Evolutionary conservation across 2,329 filamentous ascomycete species (phyloP).

Genomic region (Sporothrix mexicana): DNA sequence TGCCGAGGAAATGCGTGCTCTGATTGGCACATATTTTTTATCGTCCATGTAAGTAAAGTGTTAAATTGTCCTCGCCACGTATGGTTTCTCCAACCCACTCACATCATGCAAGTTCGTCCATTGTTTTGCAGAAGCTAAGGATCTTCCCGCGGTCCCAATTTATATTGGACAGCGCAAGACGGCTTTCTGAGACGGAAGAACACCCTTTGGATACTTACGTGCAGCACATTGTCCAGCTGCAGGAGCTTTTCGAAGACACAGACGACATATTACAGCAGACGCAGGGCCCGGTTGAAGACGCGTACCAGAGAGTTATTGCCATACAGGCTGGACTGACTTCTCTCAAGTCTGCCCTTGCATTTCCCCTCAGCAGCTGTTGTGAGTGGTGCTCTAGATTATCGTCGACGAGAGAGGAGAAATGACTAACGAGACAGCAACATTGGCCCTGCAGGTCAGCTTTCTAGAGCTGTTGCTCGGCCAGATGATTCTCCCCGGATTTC

Average conservation of each 20-base stretch:
- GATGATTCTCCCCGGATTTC: slow-evolving; percentile 13
- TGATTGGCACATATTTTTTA: slow-evolving; percentile 15
- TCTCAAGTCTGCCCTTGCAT: background rate
- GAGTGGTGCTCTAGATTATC: background rate
- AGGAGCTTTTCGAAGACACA: background rate
- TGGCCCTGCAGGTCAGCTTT: slow-evolving; percentile 4
- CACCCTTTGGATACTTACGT: background rate
- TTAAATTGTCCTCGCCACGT: background rate
- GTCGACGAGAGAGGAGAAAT: no score
- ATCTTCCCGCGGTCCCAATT: background rate
- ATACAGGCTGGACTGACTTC: background rate
- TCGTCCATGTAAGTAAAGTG: slow-evolving; percentile 1
- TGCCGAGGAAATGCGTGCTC: slow-evolving; percentile 1
- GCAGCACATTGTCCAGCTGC: background rate
- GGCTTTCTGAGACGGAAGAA: background rate
- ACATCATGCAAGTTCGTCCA: background rate
- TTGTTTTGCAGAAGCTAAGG: slow-evolving; percentile 1
- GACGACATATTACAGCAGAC: background rate
- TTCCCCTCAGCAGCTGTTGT: slow-evolving; percentile 3
- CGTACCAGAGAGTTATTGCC: background rate
- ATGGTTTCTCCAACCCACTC: background rate
- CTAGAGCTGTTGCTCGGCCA: background rate
- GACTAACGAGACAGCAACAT: background rate
- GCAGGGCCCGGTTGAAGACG: background rate
- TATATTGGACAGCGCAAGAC: background rate